phyloP scores from a whole-genome alignment of 768 basidiomycete species.

The Russula earlei region DNA sequence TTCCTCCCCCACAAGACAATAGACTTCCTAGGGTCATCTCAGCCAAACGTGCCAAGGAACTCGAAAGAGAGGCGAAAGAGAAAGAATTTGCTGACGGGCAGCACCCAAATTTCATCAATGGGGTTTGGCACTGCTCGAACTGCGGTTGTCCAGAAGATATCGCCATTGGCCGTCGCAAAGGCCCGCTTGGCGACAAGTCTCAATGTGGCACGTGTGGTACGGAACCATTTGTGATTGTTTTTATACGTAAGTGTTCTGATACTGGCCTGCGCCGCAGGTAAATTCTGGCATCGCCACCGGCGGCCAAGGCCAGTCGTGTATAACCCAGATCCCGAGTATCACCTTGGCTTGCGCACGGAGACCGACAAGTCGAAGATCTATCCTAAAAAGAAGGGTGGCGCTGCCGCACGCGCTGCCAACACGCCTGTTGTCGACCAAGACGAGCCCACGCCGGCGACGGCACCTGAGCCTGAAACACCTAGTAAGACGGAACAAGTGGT shows the following conservation, averaged over 20 bases:
- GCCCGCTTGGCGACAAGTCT: conserved; percentile 81
- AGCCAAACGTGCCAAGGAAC: conserved; percentile 60
- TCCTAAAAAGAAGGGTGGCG: conserved; percentile 50
- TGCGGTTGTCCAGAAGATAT: conserved; percentile 87
- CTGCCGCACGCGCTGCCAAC: conserved; percentile 39
- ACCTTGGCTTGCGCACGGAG: conserved; percentile 47
- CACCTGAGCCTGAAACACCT: conserved; percentile 46
- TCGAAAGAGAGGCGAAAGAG: conserved; percentile 76
- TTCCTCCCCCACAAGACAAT: conserved; percentile 34
- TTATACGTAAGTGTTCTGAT: neutral
- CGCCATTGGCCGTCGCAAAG: conserved; percentile 78
- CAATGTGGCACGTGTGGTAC: conserved; percentile 90
- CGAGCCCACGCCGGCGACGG: conserved; percentile 25
- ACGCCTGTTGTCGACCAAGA: conserved; percentile 25
- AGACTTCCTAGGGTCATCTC: conserved; percentile 39
- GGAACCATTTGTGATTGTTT: conserved; percentile 25
- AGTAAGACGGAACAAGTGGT: conserved; percentile 31
- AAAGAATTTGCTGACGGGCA: conserved; percentile 76
- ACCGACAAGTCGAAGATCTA: conserved; percentile 43
- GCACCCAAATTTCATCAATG: conserved; percentile 72
- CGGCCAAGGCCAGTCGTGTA: conserved; percentile 75
- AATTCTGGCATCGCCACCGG: conserved; percentile 84
- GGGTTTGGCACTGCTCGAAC: conserved; percentile 92
- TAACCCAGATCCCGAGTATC: conserved; percentile 64
- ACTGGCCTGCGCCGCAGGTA: conserved; percentile 40